Evolutionary conservation across 768 basidiomycete genomes (phyloP), one percentile per base, ranked within the genome.

Genomic region (Melanogaster broomeanus): DNA sequence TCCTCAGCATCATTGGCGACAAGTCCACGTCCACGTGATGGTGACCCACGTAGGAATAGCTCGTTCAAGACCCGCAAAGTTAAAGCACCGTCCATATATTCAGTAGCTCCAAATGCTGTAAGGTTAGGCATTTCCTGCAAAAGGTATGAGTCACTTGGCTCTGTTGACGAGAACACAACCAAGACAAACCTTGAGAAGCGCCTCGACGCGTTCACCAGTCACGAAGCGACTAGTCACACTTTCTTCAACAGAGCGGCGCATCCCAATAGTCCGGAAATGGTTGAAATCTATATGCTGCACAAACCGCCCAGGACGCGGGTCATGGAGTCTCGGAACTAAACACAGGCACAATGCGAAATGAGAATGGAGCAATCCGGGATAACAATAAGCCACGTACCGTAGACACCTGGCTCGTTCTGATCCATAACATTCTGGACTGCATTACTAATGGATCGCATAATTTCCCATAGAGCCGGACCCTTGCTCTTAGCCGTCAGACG

Each of bases 51-150:
- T 53, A 98, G 83, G 61, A 99, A 85, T 16, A 99, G 73, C 64
- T 98, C 96, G 48, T 85, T 89, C 11, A 99, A 74, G 16, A 98
- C 94, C 0, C 86, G 77, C 15, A 90, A 74, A 12, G 87, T 90
- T 37, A 99, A 76, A 1, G 96, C 87, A 4, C 90, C 87, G 59
- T 99, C 96, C 91, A 99, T 98, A 66, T 98, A 99, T 68, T 99
- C 96, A 2, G 96, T 98, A 6, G 93, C 94, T n/a, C 95, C 95
- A 57, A 99, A 93, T 9, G 85, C 79, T 16, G 77, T 77, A 11
- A 98, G 74, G 57, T 93, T 93, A 0, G 93, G 91, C 72, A 87
- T 84, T 79, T 96, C 93, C 92, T 95, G 63, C 22, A 55, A n/a
- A 58, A 42, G 34, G 35, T 3, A 16, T 38, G 41, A 38, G 31